Conservation (phyloP, 129 eudicot genomes). For the Chrysanthemum seticuspe region DNA sequence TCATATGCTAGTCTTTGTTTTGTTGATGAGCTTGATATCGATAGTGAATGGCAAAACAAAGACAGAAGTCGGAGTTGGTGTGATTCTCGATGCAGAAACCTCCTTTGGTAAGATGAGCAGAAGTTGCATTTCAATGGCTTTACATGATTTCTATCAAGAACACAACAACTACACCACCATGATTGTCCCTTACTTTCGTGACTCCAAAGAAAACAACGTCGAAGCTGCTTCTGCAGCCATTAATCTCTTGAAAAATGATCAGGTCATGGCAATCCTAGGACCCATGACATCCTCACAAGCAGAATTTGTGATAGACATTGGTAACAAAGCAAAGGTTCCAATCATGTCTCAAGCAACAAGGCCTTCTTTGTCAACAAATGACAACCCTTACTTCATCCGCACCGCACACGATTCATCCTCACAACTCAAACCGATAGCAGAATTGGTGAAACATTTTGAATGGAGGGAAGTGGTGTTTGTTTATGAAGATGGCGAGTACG, state of each 20-base stretch:
- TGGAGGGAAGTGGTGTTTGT: constrained; percentile 10
- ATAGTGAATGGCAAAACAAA: not conserved
- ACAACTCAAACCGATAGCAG: not conserved
- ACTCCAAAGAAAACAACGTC: not conserved
- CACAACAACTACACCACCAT: not conserved
- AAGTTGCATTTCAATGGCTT: not conserved
- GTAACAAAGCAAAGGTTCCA: not conserved
- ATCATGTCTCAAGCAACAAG: not conserved
- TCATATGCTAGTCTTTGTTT: not conserved
- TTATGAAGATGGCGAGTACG: constrained; percentile 10
- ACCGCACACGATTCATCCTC: not conserved
- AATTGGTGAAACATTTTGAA: not conserved
- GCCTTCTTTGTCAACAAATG: not conserved
- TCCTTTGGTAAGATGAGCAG: not conserved
- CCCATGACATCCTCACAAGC: constrained; percentile 1
- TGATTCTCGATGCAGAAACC: not conserved
- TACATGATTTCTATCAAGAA: not conserved
- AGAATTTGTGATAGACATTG: not conserved
- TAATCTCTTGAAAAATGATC: not conserved
- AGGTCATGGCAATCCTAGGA: not conserved
- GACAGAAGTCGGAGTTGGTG: not conserved
- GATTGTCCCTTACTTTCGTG: not conserved
- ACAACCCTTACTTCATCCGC: not conserved
- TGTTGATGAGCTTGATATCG: not conserved
- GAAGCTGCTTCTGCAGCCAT: constrained; percentile 10